Evolutionary conservation across 78 protist species (phyloP).

Genomic region (Dictyostelium citrinum): DNA sequence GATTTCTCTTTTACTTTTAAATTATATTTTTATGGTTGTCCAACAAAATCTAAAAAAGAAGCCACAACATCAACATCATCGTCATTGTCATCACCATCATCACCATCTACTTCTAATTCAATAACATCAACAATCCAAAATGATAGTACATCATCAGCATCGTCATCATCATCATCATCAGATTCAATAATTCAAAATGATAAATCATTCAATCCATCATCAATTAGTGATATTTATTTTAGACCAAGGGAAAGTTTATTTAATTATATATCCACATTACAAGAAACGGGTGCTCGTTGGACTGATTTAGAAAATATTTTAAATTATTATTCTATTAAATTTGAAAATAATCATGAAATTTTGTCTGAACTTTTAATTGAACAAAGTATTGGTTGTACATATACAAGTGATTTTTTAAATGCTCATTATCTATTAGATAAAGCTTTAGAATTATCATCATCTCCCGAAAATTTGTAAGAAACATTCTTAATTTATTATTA

Average conservation of each 20-base stretch:
- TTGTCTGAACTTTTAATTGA: constrained; percentile 43
- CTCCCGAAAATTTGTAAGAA: constrained; percentile 44
- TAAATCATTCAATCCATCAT: not conserved
- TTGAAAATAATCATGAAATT: constrained; percentile 43
- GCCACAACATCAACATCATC: not conserved
- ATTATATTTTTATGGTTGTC: constrained; percentile 69
- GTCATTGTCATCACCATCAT: not conserved
- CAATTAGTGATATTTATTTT: constrained; percentile 13
- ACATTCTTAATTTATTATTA: too few species aligned
- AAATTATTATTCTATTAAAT: not conserved
- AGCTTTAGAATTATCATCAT: constrained; percentile 9
- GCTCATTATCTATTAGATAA: constrained; percentile 30
- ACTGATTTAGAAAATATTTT: constrained; percentile 32
- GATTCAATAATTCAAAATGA: not conserved
- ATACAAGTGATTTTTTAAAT: not conserved
- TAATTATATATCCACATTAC: constrained; percentile 40
- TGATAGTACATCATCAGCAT: not conserved
- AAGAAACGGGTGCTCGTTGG: constrained; percentile 73
- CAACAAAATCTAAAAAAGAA: constrained; percentile 33
- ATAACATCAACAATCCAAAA: not conserved
- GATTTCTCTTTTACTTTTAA: constrained; percentile 40
- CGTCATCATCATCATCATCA: not conserved
- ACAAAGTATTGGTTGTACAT: constrained; percentile 49
- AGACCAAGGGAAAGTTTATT: constrained; percentile 47
- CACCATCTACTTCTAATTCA: not conserved